Evolutionary conservation across 2,329 filamentous ascomycete species (phyloP).

Genomic region (Talaromyces amestolkiae): DNA sequence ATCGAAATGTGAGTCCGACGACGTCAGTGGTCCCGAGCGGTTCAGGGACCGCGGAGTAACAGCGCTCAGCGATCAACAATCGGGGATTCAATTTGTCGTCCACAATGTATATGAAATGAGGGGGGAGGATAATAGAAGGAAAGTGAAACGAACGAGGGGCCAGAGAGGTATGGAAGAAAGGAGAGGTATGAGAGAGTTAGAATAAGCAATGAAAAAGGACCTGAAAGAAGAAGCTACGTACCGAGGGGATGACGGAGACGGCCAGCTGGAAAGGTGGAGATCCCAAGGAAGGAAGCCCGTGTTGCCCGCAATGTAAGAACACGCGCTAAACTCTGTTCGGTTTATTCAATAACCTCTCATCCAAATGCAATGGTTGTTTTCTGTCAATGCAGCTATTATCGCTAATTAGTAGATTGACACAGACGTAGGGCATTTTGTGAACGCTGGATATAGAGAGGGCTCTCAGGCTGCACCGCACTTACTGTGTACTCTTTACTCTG

Average conservation of each 20-base stretch:
- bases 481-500: too few species aligned
- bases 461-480: too few species aligned
- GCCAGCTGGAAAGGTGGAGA: slow-evolving; percentile 5
- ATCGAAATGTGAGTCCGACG: not conserved
- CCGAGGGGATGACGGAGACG: slow-evolving; percentile 7
- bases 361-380: too few species aligned
- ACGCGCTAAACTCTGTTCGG: too few species aligned
- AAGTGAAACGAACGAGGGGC: not conserved
- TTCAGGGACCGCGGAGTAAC: not conserved
- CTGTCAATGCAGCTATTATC: too few species aligned
- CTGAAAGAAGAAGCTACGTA: not conserved
- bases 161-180: not conserved
- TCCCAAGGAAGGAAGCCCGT: not conserved
- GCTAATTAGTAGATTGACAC: too few species aligned
- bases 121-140: not conserved
- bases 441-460: too few species aligned
- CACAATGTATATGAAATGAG: not conserved
- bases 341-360: too few species aligned
- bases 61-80: not conserved
- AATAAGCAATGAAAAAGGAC: not conserved
- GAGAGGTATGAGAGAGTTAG: not conserved
- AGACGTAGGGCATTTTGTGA: too few species aligned
- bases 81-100: not conserved
- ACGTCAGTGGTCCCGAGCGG: slow-evolving; percentile 14
- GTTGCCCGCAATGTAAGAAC: too few species aligned